Evolutionary conservation across 2,329 filamentous ascomycete species (phyloP).

Genomic region (Passalora sequoiae): DNA sequence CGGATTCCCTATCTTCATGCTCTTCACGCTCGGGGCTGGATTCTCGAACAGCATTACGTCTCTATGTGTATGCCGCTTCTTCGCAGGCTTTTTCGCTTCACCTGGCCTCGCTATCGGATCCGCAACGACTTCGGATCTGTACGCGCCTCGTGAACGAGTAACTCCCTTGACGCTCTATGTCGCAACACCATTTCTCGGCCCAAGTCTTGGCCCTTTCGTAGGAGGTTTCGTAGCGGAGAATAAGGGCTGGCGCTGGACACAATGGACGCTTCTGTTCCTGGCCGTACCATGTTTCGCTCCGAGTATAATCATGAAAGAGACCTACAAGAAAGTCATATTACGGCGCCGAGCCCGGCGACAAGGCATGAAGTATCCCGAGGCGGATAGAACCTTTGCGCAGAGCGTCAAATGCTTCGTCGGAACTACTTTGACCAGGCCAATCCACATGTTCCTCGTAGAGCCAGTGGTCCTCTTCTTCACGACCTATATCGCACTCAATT

Average conservation of each 20-base stretch:
- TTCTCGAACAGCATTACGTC: slow-evolving; percentile 50
- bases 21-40: slow-evolving; percentile 55
- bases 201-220: slow-evolving; percentile 29
- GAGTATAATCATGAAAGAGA: slow-evolving; percentile 27
- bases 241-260: slow-evolving; percentile 34
- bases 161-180: slow-evolving; percentile 16
- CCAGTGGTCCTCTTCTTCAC: slow-evolving; percentile 39
- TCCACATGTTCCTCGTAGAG: slow-evolving; percentile 37
- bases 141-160: slow-evolving; percentile 14
- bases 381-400: slow-evolving; percentile 4
- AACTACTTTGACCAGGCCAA: slow-evolving; percentile 22
- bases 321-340: slow-evolving; percentile 31
- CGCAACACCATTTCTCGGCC: slow-evolving; percentile 10
- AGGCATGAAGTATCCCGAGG: background rate
- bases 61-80: slow-evolving; percentile 57
- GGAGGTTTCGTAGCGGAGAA: slow-evolving; percentile 30
- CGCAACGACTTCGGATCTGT: slow-evolving; percentile 22
- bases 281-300: slow-evolving; percentile 21
- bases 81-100: slow-evolving; percentile 67
- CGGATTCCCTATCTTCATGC: slow-evolving; percentile 44
- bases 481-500: slow-evolving; percentile 37
- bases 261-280: slow-evolving; percentile 29
- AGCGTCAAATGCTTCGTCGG: slow-evolving; percentile 4
- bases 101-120: slow-evolving; percentile 41
- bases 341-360: slow-evolving; percentile 22